Evolutionary conservation across 208 protist species (phyloP), one percentile per base, ranked within the genome.

Genomic region (Trypanosoma melophagium): DNA sequence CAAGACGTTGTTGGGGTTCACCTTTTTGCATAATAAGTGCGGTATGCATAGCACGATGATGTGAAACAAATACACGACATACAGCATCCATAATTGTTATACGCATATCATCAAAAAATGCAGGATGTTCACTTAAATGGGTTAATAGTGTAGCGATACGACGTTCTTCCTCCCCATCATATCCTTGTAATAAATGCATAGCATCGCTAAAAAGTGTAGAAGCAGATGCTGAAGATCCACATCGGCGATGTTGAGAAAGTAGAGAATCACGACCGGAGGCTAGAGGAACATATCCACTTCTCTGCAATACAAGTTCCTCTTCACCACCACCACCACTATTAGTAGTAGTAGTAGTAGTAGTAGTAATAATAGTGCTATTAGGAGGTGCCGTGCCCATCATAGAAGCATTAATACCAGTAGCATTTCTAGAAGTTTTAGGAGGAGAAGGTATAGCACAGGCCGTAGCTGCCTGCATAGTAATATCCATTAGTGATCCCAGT

Each of bases 1-100:
- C 58, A 13, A 10, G 22, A 19, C 38, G 35, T 31, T 49, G 57
- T 56, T 67, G 58, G 24, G 4, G 1, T 4, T 75, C 45, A 50
- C 2, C 17, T 42, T 31, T 28, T 47, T 51, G 35, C 14, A 45
- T 12, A 44, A 60, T n/a, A 45, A 47, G 59, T 51, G 1, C 17
- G 47, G 19, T 57, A 40, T 57, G 70, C 74, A 92, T 86, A 61
- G 57, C 71, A 16, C 60, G 67, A 58, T 84, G 76, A 66, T 93
- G 81, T 0, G 61, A 72, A 8, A 81, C 68, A 71, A 89, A 79
- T 21, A 86, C 57, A 7, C 87, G 83, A 55, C 72, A 75, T 31
- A 76, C 76, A 12, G 71, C 71, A 55, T 93, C 81, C 70, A 81
- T 88, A 19, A 88, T 45, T 10, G 80, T 80, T 7, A 86, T 63